These are phyloP conservation scores for Lachancea cidri DNA, from an alignment of 805 yeast species.

Conservation along the genomic window DNA sequence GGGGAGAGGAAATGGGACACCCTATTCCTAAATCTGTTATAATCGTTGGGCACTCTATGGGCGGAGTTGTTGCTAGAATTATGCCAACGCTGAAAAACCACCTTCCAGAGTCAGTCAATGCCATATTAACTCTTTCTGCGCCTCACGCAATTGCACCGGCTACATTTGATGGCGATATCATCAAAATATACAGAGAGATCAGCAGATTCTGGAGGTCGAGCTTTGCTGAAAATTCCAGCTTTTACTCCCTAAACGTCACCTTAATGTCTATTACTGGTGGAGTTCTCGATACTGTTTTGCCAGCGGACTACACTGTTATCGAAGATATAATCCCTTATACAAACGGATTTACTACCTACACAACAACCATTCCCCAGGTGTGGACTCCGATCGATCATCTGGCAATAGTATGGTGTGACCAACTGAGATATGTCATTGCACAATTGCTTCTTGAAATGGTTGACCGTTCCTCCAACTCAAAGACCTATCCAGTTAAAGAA, in stretches of 20 bases:
- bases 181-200: slow-evolving; percentile 64
- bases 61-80: slow-evolving; percentile 88
- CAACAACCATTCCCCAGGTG: slow-evolving; percentile 83
- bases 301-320: slow-evolving; percentile 84
- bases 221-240: slow-evolving; percentile 31
- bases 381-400: slow-evolving; percentile 95
- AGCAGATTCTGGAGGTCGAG: slow-evolving; percentile 80
- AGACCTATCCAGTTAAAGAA: slow-evolving; percentile 46
- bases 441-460: slow-evolving; percentile 53
- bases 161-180: slow-evolving; percentile 85
- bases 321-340: slow-evolving; percentile 64
- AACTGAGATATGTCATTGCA: slow-evolving; percentile 62
- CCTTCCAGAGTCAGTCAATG: slow-evolving; percentile 63
- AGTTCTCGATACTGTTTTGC: slow-evolving; percentile 64
- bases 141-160: slow-evolving; percentile 93
- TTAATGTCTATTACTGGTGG: slow-evolving; percentile 91
- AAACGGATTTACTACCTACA: slow-evolving; percentile 77
- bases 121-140: slow-evolving; percentile 79
- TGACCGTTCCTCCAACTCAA: slow-evolving; percentile 41
- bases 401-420: slow-evolving; percentile 96
- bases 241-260: slow-evolving; percentile 45
- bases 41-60: slow-evolving; percentile 91
- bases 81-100: slow-evolving; percentile 79
- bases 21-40: slow-evolving; percentile 63
- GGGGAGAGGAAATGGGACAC: slow-evolving; percentile 20